Percentiles rank a stretch among this genome's conserved stretches.
Conservation (phyloP, 768 basidiomycete species). For the Hygrocybe coccinea region DNA sequence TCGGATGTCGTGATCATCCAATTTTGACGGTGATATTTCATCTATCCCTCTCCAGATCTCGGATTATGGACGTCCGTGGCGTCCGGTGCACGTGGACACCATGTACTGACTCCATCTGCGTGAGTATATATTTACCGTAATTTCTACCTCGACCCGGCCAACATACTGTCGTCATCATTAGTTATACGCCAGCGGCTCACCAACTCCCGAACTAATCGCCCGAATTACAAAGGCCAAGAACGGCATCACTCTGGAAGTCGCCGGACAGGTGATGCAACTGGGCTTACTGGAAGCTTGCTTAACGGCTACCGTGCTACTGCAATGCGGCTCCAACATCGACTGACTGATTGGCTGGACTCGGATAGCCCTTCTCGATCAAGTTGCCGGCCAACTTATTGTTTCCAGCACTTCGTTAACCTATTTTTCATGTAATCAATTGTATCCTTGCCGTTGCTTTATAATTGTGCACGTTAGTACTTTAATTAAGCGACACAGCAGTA, state of each 20-base stretch:
- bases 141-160: too few species aligned
- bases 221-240: constrained; percentile 45
- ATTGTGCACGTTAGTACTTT: too few species aligned
- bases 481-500: too few species aligned
- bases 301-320: constrained; percentile 50
- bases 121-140: too few species aligned
- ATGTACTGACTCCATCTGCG: constrained; percentile 48
- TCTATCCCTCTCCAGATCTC: constrained; percentile 28
- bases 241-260: constrained; percentile 50
- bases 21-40: constrained; percentile 1
- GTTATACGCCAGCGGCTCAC: constrained; percentile 43
- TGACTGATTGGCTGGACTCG: constrained; percentile 22
- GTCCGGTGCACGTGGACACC: constrained; percentile 54
- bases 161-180: too few species aligned
- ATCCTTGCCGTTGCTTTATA: too few species aligned
- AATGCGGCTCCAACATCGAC: constrained; percentile 61
- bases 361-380: background rate
- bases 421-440: background rate
- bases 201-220: constrained; percentile 39
- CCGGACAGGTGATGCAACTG: constrained; percentile 49
- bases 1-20: background rate
- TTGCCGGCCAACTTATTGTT: background rate
- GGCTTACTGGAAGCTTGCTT: constrained; percentile 50
- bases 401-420: too few species aligned
- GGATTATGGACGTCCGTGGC: constrained; percentile 50